Evolutionary conservation across 2,329 filamentous ascomycete species (phyloP).

Genomic region (Xylariaceae sp.): DNA sequence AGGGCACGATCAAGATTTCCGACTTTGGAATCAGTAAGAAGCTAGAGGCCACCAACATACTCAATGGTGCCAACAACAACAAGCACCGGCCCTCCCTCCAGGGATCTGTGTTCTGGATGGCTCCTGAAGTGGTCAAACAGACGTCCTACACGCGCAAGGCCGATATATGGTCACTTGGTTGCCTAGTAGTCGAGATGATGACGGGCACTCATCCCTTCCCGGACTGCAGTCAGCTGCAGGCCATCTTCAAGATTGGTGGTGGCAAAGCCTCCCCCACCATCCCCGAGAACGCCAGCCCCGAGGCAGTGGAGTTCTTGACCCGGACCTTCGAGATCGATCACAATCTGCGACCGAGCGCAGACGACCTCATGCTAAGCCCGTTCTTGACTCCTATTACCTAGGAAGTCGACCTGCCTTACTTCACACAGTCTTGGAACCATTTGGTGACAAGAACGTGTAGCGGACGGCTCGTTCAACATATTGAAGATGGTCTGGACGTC

Average conservation of each 20-base stretch:
- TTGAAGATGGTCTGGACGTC: neutral
- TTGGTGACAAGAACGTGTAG: conserved; percentile 7
- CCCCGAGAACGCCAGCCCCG: conserved; percentile 76
- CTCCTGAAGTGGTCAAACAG: conserved; percentile 95
- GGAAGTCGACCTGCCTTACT: conserved; percentile 18
- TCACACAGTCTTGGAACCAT: conserved; percentile 12
- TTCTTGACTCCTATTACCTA: conserved; percentile 70
- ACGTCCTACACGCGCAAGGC: conserved; percentile 97
- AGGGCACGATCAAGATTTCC: conserved; percentile 97
- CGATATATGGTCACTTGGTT: conserved; percentile 97
- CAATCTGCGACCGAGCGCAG: conserved; percentile 82
- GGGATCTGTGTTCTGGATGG: conserved; percentile 99
- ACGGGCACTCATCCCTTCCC: conserved; percentile 94
- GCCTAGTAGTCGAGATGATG: conserved; percentile 98
- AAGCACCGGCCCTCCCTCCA: conserved; percentile 75
- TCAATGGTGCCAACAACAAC: conserved; percentile 60
- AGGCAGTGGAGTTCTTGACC: conserved; percentile 74
- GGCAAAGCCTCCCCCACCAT: conserved; percentile 81
- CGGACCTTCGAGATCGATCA: conserved; percentile 95
- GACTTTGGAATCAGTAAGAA: conserved; percentile 99
- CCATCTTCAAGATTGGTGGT: conserved; percentile 96
- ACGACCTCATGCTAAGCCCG: conserved; percentile 76
- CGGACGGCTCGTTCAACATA: neutral
- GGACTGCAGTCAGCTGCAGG: conserved; percentile 92
- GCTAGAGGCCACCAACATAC: conserved; percentile 82